Conservation (phyloP, 192 early-diverging fungal species). For the Rhizoclosmatium globosum region DNA sequence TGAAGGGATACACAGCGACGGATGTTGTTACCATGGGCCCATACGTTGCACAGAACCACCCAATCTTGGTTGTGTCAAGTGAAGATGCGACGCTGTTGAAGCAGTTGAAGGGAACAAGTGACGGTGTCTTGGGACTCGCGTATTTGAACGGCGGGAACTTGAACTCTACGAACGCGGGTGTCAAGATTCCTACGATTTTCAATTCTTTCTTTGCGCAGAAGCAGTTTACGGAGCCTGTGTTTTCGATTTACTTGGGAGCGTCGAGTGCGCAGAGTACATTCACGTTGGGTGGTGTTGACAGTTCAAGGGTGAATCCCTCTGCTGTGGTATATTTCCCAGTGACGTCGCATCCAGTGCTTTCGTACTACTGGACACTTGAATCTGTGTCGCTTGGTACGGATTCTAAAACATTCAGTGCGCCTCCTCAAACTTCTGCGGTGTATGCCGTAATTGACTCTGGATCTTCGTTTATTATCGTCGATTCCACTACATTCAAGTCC, state of each 20-base stretch:
- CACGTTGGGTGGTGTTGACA: slow-evolving; percentile 1
- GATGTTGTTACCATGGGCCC: not conserved
- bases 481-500: slow-evolving; percentile 1
- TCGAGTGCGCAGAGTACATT: not conserved
- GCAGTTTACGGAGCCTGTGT: slow-evolving; percentile 4
- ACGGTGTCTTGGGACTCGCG: slow-evolving; percentile 7
- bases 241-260: not conserved
- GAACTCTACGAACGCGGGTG: not conserved
- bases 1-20: not conserved
- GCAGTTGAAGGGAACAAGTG: not conserved
- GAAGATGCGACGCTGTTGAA: slow-evolving; percentile 6
- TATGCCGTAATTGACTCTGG: slow-evolving; percentile 12
- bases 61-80: not conserved
- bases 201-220: not conserved
- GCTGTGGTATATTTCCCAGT: not conserved
- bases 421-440: not conserved
- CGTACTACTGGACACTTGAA: slow-evolving; percentile 11
- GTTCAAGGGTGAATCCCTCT: not conserved
- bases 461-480: not conserved
- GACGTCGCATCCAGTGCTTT: not conserved
- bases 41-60: not conserved
- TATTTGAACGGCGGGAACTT: not conserved
- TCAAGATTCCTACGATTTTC: not conserved
- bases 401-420: not conserved
- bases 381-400: not conserved